Evolutionary conservation across 768 basidiomycete species (phyloP).

Genomic region (Boletus fagicola): DNA sequence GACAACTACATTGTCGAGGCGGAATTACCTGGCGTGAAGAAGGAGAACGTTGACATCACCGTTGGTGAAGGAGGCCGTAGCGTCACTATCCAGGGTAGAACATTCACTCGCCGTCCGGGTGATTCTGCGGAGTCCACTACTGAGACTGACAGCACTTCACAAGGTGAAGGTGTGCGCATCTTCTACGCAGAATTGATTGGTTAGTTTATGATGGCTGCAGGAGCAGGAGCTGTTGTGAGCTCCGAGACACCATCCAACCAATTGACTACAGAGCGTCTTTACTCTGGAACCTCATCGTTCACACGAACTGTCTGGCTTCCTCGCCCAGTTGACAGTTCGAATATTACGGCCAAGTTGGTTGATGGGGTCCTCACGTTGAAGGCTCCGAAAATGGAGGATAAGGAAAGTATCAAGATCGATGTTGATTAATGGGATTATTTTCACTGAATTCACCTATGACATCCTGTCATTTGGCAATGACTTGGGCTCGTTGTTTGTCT

Average conservation of each 20-base stretch:
- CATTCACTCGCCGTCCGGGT: slow-evolving; percentile 30
- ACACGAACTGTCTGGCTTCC: slow-evolving; percentile 73
- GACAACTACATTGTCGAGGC: slow-evolving; percentile 69
- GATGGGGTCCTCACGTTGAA: slow-evolving; percentile 69
- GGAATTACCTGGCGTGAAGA: slow-evolving; percentile 76
- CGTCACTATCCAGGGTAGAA: slow-evolving; percentile 69
- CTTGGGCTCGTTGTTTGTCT: background rate
- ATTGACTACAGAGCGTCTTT: slow-evolving; percentile 60
- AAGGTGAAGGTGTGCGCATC: slow-evolving; percentile 31
- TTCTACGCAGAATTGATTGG: background rate
- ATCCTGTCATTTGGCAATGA: background rate
- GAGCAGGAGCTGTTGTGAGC: slow-evolving; percentile 16
- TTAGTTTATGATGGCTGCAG: background rate
- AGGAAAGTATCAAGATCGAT: slow-evolving; percentile 49
- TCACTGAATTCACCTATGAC: background rate
- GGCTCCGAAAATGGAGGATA: slow-evolving; percentile 60
- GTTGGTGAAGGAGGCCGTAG: slow-evolving; percentile 70
- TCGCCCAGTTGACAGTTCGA: slow-evolving; percentile 53
- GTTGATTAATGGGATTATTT: slow-evolving; percentile 24
- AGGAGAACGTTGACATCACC: slow-evolving; percentile 69
- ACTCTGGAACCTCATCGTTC: slow-evolving; percentile 54
- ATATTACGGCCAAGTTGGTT: slow-evolving; percentile 60
- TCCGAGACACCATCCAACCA: slow-evolving; percentile 38
- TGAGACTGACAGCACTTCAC: slow-evolving; percentile 9
- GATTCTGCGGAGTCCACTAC: slow-evolving; percentile 22